Evolutionary conservation across 768 basidiomycete species (phyloP), one percentile per base, ranked within the genome.

Genomic region (Coprinopsis cinerea): DNA sequence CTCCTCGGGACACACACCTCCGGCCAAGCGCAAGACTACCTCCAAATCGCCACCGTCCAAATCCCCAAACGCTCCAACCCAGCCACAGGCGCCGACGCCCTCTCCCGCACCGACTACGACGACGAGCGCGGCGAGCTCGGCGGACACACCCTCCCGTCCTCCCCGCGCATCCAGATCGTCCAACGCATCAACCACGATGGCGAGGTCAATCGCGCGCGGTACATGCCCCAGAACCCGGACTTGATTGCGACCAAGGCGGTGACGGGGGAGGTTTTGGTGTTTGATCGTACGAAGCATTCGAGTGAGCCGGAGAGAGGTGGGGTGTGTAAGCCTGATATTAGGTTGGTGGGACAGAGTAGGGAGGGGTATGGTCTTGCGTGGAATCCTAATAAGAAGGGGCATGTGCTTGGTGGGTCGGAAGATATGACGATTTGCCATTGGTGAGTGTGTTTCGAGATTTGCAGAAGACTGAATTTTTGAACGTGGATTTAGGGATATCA

Each of bases 201-300:
- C 35, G 96, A 99, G 64, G 91, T 98, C 61, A 99, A 99, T 68
- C 75, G 93, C 37, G 96, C 96, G 53, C 83, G 96, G 46, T 99
- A 98, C 66, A 98, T 98, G 94, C 96, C 96, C 4, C 95, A 98
- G 67, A 99, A 98, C 61, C 90, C 93, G 1, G 91, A 98, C 68
- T 67, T 99, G 57, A 88, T 99, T 56, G 96, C 96, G 13, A 98
- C 95, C 10, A 98, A 98, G 66, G 77, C 93, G 18, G 79, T 92
- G 6, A 82, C 80, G 4, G 96, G 95, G 13, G 91, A 96, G 55
- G 91, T 98, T 2, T 72, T 87, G 51, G 70, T 99, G n/a, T 99
- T 98, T 67, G 96, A 99, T 68, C 73, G 96, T 51, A 98, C 96
- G 28, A 97, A 96, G 67, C 95, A 98, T 65, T 81, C 92, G 46